Conservation (phyloP, 2,329 filamentous ascomycete genomes). For the Colletotrichum theobromicola region DNA sequence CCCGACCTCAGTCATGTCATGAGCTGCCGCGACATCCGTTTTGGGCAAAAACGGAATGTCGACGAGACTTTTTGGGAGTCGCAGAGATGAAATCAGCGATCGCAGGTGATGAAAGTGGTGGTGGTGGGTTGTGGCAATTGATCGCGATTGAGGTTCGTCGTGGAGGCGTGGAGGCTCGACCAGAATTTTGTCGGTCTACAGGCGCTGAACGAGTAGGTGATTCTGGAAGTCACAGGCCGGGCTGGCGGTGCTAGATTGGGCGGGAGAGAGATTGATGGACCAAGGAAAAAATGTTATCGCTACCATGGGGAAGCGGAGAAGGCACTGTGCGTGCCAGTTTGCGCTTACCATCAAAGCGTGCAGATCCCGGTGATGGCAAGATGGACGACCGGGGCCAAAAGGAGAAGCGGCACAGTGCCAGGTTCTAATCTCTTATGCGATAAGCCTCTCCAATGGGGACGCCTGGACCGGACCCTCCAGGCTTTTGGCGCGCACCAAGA, state of each 20-base stretch:
- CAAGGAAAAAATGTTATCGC: slow-evolving; percentile 25
- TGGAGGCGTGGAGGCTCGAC: slow-evolving; percentile 23
- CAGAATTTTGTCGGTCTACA: slow-evolving; percentile 21
- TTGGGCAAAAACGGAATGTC: slow-evolving; percentile 64
- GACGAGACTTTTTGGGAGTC: slow-evolving; percentile 34
- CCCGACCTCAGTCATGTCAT: slow-evolving; percentile 76
- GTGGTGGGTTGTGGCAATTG: slow-evolving; percentile 21
- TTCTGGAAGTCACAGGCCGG: slow-evolving; percentile 19
- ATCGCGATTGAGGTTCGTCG: slow-evolving; percentile 24
- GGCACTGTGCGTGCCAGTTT: background rate
- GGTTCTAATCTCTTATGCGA: slow-evolving; percentile 5
- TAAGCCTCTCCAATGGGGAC: slow-evolving; percentile 19
- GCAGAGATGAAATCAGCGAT: slow-evolving; percentile 31
- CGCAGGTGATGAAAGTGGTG: slow-evolving; percentile 21
- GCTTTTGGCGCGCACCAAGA: slow-evolving; percentile 1
- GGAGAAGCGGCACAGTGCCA: slow-evolving; percentile 11
- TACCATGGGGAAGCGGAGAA: background rate
- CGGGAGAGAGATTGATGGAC: slow-evolving; percentile 9
- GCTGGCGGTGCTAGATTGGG: slow-evolving; percentile 20
- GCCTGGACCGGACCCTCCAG: slow-evolving; percentile 14
- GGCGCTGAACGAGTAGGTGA: slow-evolving; percentile 20
- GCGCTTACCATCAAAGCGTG: background rate
- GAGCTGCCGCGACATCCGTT: slow-evolving; percentile 73
- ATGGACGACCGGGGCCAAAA: slow-evolving; percentile 1
- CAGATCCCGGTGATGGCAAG: background rate